Evolutionary conservation across 495 filamentous ascomycete genomes (phyloP), one percentile per base, ranked within the genome.

Genomic region (Glarea lozoyensis): DNA sequence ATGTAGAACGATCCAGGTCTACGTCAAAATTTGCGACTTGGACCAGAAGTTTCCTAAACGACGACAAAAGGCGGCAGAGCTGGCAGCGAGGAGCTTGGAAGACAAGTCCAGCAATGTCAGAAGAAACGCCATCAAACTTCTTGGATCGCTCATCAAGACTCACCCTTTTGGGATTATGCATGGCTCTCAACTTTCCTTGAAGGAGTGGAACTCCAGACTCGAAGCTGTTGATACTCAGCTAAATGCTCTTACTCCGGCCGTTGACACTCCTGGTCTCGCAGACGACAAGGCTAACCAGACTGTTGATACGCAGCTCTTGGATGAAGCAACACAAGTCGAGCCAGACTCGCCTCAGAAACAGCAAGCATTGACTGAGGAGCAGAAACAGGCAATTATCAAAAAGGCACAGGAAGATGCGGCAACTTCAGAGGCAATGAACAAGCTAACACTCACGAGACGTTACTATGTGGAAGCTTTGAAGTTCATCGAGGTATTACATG

Each of bases 101-200:
- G 92, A 99, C 64, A 99, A 94, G 67, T 97, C 92, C 61, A 97
- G 93, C 59, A 90, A 97, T 58, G 92, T 97, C 16, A 73, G 92
- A 49, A 79, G 88, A 29, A 96, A 97, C 57, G 88, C 93, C 0
- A 93, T 99, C 59, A 96, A 93, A 54, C 66, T 99, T 21, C 69
- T 97, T 11, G 84, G 81, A 1, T 83, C 83, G 40, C 68, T 99
- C 9, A 82, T 97, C 42, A 82, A 85, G 22, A 95, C 87, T 0
- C 93, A 99, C 56, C 93, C 92, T 2, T 99, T 95, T 57, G 83
- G 81, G 40, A 81, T 85, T 9, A 79, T 96, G 60, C 90, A 97
- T 54, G 93, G 89, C 24, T 88, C 88, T 0, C 83, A 88, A 45
- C 73, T 97, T 6, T 81, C 78, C 17, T 71, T 75, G 43, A 85